Base-by-base conservation (phyloP, 129 eudicot genomes). In the Ambrosia artemisiifolia region DNA sequence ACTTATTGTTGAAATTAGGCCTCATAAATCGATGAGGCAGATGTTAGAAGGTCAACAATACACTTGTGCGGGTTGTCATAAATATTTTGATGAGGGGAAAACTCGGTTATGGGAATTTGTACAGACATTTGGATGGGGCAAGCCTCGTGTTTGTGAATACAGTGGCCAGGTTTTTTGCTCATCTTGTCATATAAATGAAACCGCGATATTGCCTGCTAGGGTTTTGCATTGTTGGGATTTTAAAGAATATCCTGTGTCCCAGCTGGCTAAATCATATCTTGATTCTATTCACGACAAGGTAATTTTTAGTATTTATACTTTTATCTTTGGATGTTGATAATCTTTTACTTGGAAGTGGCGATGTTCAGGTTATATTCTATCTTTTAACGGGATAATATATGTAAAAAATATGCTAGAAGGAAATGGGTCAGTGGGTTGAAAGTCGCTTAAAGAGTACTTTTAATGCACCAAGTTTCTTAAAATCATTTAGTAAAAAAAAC, bases 211-310 rank as follows among this genome's bases (percentile, higher is more conserved):
- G 78, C 98, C 98, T 47, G 96, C 98, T 44, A 87, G 90, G 76
- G 96, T 94, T 84, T 78, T 94, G 83, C 98, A 94, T 81, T 57
- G 63, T 62, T 94, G 98, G 98, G 98, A 94, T 86, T 94, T 94
- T 77, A 86, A 84, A 19, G 82, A 73, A 68, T 88, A 90, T 62
- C 96, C 98, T 11, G 95, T 94, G 67, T 94, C 97, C 63, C 98
- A 88, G 72, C 17, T 94, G 82, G 95, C 97, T 59, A 94, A 94
- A 78, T 86, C 92, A 12, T 94, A 85, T 79, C 83, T 94, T 59
- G 97, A 94, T 78, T 94, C 98, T 76, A 88, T 86, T 56, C 80
- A 82, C 70, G 97, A 90, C 67, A 87, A 94, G 98, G 98, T 94
- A 82, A 69, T 49, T 47, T 60, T 63, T 56, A 82, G 42, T 69